These are phyloP conservation scores for Papilionanthe hybrid DNA, from an alignment of 116 monocot species.

Conservation along the genomic window DNA sequence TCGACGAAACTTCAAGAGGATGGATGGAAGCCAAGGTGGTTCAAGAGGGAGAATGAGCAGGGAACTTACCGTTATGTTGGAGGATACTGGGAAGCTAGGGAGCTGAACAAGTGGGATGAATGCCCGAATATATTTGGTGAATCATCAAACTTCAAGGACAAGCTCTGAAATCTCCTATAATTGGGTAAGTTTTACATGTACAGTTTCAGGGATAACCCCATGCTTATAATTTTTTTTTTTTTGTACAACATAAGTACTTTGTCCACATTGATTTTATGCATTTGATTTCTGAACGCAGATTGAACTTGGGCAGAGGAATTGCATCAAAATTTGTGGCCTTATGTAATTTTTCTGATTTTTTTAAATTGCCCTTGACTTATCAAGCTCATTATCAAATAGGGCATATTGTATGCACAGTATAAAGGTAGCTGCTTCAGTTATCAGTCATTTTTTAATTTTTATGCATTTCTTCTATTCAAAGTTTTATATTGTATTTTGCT, in stretches of 20 bases:
- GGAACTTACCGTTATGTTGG: conserved; percentile 54
- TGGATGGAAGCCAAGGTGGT: conserved; percentile 76
- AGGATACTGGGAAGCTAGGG: conserved; percentile 89
- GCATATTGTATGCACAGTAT: not conserved
- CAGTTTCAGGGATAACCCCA: not conserved
- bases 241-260: not conserved
- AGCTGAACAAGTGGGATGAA: conserved; percentile 56
- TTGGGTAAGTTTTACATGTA: not conserved
- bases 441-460: not conserved
- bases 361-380: not conserved
- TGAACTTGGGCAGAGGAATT: not conserved
- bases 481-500: not conserved
- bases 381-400: not conserved
- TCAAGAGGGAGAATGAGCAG: conserved; percentile 33
- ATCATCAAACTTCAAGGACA: not conserved
- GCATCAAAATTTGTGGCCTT: not conserved
- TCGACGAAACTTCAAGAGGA: conserved; percentile 72
- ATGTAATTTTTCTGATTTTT: conserved; percentile 2
- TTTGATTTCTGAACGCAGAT: conserved; percentile 1
- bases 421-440: conserved; percentile 1
- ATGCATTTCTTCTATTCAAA: conserved; percentile 6
- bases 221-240: not conserved
- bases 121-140: conserved; percentile 77
- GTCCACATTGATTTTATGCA: not conserved
- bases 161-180: too few relatives aligned